A percentile compares a stretch with the other conserved stretches of the same genome.
phyloP scores from a whole-genome alignment of 1,139 yeast species.

The Wickerhamomyces sp. region DNA sequence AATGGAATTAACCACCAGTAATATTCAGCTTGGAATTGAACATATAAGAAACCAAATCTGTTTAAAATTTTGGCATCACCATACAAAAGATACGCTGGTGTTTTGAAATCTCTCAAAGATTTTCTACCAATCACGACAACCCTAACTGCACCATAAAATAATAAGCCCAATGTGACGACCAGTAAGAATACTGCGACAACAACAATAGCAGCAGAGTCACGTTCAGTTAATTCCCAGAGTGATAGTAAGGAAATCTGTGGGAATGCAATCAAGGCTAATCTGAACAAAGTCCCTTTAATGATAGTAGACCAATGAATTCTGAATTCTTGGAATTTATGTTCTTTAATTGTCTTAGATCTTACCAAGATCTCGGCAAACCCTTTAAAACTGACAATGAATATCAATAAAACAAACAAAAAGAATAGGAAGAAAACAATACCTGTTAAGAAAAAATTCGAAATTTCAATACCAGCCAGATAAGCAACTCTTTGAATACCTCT shows the following conservation, averaged over 20 bases:
- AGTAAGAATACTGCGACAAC: conserved; percentile 74
- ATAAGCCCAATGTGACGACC: conserved; percentile 49
- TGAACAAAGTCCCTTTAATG: conserved; percentile 83
- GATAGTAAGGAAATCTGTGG: conserved; percentile 83
- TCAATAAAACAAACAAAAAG: conserved; percentile 67
- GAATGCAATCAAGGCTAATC: conserved; percentile 75
- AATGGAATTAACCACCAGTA: conserved; percentile 76
- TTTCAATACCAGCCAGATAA: conserved; percentile 76
- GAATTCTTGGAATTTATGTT: conserved; percentile 67
- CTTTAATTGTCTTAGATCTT: conserved; percentile 53
- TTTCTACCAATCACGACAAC: conserved; percentile 69
- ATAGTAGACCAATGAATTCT: conserved; percentile 77
- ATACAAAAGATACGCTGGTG: conserved; percentile 87
- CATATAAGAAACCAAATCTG: conserved; percentile 88
- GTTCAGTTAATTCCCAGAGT: conserved; percentile 82
- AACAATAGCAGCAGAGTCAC: conserved; percentile 80
- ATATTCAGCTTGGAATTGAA: conserved; percentile 83
- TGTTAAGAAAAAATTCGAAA: conserved; percentile 81
- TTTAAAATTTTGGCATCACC: conserved; percentile 81
- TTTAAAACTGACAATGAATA: conserved; percentile 64
- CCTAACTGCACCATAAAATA: conserved; percentile 69
- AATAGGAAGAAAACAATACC: conserved; percentile 80
- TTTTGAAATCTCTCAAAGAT: conserved; percentile 70
- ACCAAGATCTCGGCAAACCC: conserved; percentile 69
- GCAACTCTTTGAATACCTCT: conserved; percentile 94